Percentiles rank a stretch among this genome's conserved stretches.
phyloP scores from a whole-genome alignment of 2,329 filamentous ascomycete species.

The Diaporthe helianthi region DNA sequence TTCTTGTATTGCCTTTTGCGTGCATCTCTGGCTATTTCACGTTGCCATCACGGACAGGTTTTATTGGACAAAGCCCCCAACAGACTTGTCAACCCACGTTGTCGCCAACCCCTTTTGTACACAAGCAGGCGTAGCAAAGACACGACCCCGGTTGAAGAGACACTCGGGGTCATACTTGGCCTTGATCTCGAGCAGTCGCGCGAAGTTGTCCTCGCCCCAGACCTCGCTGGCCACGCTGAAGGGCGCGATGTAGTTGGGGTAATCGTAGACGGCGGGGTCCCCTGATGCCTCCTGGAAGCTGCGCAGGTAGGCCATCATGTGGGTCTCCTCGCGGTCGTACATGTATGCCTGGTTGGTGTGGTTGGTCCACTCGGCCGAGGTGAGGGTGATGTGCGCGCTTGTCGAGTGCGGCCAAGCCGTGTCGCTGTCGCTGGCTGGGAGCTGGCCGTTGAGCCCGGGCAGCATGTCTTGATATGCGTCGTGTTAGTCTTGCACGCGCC shows the following conservation, averaged over 20 bases:
- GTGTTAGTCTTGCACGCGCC: neutral
- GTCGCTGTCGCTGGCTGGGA: slow-evolving; percentile 22
- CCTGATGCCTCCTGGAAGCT: neutral
- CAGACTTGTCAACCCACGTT: slow-evolving; percentile 17
- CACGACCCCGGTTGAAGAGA: slow-evolving; percentile 24
- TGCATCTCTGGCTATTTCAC: too few species aligned
- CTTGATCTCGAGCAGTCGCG: slow-evolving; percentile 26
- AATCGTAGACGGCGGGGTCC: slow-evolving; percentile 27
- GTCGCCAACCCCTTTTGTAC: slow-evolving; percentile 26
- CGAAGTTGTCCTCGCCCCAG: slow-evolving; percentile 31
- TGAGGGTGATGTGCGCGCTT: slow-evolving; percentile 29
- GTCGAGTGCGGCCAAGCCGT: slow-evolving; percentile 32
- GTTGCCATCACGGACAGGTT: too few species aligned
- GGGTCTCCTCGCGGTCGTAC: slow-evolving; percentile 24
- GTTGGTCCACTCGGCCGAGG: slow-evolving; percentile 29
- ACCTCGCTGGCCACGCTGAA: slow-evolving; percentile 25
- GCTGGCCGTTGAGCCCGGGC: slow-evolving; percentile 16
- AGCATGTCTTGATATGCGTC: slow-evolving; percentile 2
- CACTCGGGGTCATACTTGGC: slow-evolving; percentile 30
- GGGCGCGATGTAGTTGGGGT: slow-evolving; percentile 30
- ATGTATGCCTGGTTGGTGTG: slow-evolving; percentile 27
- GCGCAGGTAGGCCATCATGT: slow-evolving; percentile 29
- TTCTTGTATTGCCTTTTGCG: too few species aligned
- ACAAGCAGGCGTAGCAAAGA: slow-evolving; percentile 23
- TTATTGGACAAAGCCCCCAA: neutral